Base-by-base conservation (phyloP, 2,329 filamentous ascomycete species). In the Anisogramma anomala region DNA sequence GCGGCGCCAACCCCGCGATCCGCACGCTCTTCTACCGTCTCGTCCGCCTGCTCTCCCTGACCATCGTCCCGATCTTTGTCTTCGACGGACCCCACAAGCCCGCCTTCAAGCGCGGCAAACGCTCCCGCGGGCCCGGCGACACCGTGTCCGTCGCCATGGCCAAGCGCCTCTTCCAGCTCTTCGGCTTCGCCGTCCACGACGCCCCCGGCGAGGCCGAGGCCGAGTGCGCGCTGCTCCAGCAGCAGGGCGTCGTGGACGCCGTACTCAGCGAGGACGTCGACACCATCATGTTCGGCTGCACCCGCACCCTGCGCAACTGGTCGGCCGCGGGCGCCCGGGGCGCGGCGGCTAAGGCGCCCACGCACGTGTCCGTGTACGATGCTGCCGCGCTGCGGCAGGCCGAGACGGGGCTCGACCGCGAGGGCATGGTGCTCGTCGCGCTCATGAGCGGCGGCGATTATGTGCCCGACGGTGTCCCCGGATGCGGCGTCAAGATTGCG, bases 371-470 rank as follows among this genome's bases (percentile, higher is more conserved):
- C 32, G 65, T 93, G 35, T 93, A 94, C 57, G 76, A 86, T 42
- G 74, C 74, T 0, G 59, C 69, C 9, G 66, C 72, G 27, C 73
- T 78, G 36, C 50, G 55, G 10, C 54, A 64, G n/a, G 52, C 64
- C 42, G 43, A 65, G 1, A 67, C 72, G 1, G 82, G 81, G 0
- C 65, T 96, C 33, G 84, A 88, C 53, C 71, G 82, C 15, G 79
- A 91, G 48, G 89, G 87, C 0, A 94, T 98, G 88, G 82, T 96
- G 17, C 65, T 98, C 10, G 82, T 96, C 15, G 91, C 91, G 1
- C 66, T 98, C 47, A 87, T 98, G 74, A 95, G 88, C 51, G 91
- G 91, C 6, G 91, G 91, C 6, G 91, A 98, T 59, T 98, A 98
- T 52, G 68, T 89, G 0, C 84, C 88, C 0, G 84, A 86, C 41